Evolutionary conservation across 208 protist genomes (phyloP), one percentile per base, ranked within the genome.

Genomic region (Novymonas esmeraldas): DNA sequence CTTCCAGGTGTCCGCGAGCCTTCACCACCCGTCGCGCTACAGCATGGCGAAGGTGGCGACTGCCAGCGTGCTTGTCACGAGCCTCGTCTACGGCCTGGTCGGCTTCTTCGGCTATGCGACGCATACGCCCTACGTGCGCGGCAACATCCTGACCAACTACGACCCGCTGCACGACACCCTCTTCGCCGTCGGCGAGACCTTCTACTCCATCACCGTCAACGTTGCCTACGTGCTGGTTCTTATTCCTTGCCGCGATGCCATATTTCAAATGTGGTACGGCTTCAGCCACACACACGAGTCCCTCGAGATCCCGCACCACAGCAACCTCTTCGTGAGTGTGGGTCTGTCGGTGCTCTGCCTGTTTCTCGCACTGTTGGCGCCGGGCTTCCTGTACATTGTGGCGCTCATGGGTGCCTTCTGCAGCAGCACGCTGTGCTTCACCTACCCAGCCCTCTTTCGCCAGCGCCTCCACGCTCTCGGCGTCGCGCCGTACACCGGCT

Each of bases 141-240:
- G 80, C 41, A 92, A 92, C 68, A 92, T 92, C 58, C 45, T 92
- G 14, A 87, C 71, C 20, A 87, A 84, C 64, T 92, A 92, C 64
- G 59, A 87, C 72, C 83, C 86, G 2, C 41, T 84, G 29, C 72
- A 48, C 10, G 86, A 92, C 39, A 64, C 46, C 7, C 39, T 89
- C 29, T 85, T 92, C 41, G 78, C 81, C 20, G 20, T 81, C 1
- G 78, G 78, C 1, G 64, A 82, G 24, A 63, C 62, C 1, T 46
- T 83, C 24, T 92, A 90, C 62, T 81, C 81, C 45, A 54, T 89
- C 28, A 87, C 86, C 0, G 64, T 89, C 28, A 84, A 68, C 31
- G 50, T 87, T 26, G 86, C 86, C 22, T 92, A 90, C 52, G 82
- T 82, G 28, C 64, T 92, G 29, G 76, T 92, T 26, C 64, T 92